Evolutionary conservation across 2,329 filamentous ascomycete genomes (phyloP).

Genomic region (Ampelomyces quisqualis): DNA sequence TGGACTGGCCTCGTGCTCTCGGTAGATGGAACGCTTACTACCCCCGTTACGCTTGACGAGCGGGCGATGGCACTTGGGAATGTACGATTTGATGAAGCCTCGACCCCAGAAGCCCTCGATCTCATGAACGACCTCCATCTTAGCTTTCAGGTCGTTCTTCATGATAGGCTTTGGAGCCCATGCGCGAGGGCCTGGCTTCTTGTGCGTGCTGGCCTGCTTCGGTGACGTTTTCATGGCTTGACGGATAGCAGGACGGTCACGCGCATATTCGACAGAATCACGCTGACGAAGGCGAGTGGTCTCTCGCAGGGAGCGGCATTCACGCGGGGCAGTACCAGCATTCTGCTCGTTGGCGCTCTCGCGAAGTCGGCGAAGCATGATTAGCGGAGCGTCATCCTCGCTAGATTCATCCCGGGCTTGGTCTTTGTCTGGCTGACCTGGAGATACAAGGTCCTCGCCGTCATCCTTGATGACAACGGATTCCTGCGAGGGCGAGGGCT

Average conservation of each 20-base stretch:
- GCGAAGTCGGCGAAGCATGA: background rate
- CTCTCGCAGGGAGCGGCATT: background rate
- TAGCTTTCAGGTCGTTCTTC: conserved; percentile 31
- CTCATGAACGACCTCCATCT: conserved; percentile 25
- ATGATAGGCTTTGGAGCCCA: conserved; percentile 19
- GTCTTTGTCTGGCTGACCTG: background rate
- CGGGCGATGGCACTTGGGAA: conserved; percentile 35
- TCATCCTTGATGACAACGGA: background rate
- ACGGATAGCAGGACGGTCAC: background rate
- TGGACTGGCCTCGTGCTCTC: conserved; percentile 28
- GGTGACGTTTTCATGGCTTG: conserved; percentile 4
- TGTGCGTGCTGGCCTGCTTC: conserved; percentile 9
- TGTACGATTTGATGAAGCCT: conserved; percentile 28
- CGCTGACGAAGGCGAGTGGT: background rate
- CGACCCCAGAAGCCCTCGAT: conserved; percentile 34
- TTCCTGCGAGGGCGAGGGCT: background rate
- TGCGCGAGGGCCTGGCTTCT: conserved; percentile 22
- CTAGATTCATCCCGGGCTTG: conserved; percentile 1
- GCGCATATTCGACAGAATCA: background rate
- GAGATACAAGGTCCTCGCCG: background rate
- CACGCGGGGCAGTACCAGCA: background rate
- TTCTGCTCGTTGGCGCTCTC: background rate
- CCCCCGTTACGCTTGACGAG: conserved; percentile 22
- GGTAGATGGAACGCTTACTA: conserved; percentile 19
- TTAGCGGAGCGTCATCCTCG: conserved; percentile 5